Percentiles rank a stretch among this genome's conserved stretches.
These are phyloP conservation scores for Cryptomeria japonica DNA, from an alignment of 75 land plant genomes.

Conservation along the genomic window DNA sequence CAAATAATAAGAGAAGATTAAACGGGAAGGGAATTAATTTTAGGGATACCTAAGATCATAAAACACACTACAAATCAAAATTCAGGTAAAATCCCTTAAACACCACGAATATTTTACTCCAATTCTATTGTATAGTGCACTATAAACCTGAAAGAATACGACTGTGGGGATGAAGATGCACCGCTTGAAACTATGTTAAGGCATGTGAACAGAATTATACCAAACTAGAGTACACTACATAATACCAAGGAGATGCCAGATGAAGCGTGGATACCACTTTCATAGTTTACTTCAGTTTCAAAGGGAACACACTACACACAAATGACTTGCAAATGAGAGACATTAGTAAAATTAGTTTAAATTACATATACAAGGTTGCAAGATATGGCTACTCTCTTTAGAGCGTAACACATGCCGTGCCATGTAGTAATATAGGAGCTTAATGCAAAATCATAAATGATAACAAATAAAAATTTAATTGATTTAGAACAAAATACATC, in stretches of 20 bases:
- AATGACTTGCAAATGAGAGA: neutral
- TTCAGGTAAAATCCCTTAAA: no score
- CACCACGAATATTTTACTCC: no score
- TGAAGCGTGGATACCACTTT: neutral
- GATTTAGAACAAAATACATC: neutral
- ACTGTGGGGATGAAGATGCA: no score
- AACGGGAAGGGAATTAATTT: no score
- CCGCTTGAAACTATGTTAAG: neutral
- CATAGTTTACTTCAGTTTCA: neutral
- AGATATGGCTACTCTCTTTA: neutral
- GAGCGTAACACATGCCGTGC: neutral
- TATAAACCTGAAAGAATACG: no score
- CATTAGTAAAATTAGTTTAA: no score
- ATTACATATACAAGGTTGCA: neutral
- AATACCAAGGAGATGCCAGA: neutral
- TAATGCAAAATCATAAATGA: neutral
- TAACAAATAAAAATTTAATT: neutral
- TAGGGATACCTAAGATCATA: no score
- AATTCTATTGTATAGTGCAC: no score
- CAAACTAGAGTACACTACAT: neutral
- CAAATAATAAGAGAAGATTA: neutral
- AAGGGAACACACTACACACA: neutral
- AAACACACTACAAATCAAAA: no score
- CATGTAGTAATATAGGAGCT: neutral
- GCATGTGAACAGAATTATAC: neutral